phyloP scores from a whole-genome alignment of 225 moss, liverwort and hornwort species.

The Physcomitrium patens region DNA sequence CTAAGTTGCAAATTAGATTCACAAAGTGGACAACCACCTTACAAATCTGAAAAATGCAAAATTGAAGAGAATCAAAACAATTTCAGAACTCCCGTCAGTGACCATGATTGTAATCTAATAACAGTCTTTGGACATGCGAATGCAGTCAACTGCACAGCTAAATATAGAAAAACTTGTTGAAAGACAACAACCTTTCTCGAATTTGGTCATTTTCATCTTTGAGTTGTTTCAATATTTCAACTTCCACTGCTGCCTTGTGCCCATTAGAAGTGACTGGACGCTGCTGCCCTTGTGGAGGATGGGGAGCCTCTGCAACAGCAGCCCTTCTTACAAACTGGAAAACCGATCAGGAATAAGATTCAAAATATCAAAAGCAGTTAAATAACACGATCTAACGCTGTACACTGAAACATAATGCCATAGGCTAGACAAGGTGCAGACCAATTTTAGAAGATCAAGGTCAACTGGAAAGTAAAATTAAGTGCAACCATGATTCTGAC shows the following conservation, averaged over 20 bases:
- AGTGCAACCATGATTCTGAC: not conserved
- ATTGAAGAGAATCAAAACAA: too few relatives aligned
- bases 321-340: slow-evolving; percentile 50
- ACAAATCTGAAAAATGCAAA: too few relatives aligned
- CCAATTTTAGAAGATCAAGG: not conserved
- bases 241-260: slow-evolving; percentile 37
- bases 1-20: not conserved
- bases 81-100: too few relatives aligned
- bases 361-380: not conserved
- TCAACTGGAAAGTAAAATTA: not conserved
- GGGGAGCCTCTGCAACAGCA: slow-evolving; percentile 40
- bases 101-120: too few relatives aligned
- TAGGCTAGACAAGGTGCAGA: not conserved
- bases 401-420: not conserved
- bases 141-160: too few relatives aligned
- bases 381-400: not conserved
- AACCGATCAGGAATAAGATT: not conserved
- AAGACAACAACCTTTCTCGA: slow-evolving; percentile 35
- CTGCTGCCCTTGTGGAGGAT: slow-evolving; percentile 35
- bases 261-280: slow-evolving; percentile 38
- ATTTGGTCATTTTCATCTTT: slow-evolving; percentile 49
- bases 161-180: not conserved
- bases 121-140: not conserved
- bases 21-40: too few relatives aligned
- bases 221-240: slow-evolving; percentile 46